phyloP scores from a whole-genome alignment of 441 rosid species.

The Aleurites moluccanus region DNA sequence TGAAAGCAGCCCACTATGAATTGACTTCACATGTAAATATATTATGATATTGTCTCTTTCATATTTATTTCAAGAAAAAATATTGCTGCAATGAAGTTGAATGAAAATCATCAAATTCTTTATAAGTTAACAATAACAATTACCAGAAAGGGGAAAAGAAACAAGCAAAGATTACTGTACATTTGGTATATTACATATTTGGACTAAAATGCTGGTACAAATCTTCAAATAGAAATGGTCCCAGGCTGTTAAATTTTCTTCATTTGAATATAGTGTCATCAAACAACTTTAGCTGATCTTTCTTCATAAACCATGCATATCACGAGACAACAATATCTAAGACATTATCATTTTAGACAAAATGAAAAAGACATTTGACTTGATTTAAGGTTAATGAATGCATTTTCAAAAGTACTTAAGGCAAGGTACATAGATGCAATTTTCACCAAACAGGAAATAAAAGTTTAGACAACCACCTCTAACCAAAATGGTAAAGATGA shows the following conservation, averaged over 20 bases:
- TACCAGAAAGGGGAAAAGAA: background rate
- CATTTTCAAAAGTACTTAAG: background rate
- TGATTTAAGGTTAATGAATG: background rate
- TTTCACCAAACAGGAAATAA: background rate
- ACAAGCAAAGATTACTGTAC: background rate
- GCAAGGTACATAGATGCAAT: background rate
- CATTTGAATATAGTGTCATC: background rate
- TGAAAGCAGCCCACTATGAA: background rate
- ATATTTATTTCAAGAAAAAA: background rate
- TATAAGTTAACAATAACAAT: background rate
- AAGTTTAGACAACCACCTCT: background rate
- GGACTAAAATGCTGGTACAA: background rate
- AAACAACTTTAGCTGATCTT: background rate
- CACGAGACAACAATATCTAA: background rate
- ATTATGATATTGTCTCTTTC: background rate
- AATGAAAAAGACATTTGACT: background rate
- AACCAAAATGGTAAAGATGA: background rate
- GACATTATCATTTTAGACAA: slow-evolving; percentile 6
- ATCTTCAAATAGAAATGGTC: slow-evolving; percentile 8
- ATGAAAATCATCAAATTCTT: slow-evolving; percentile 6
- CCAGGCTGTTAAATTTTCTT: slow-evolving; percentile 9
- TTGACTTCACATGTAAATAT: background rate
- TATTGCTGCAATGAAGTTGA: background rate
- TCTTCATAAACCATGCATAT: background rate
- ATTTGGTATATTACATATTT: background rate